Percentiles rank a stretch among this genome's conserved stretches.
Evolutionary conservation across 495 filamentous ascomycete genomes (phyloP).

Genomic region (Clohesyomyces aquaticus): DNA sequence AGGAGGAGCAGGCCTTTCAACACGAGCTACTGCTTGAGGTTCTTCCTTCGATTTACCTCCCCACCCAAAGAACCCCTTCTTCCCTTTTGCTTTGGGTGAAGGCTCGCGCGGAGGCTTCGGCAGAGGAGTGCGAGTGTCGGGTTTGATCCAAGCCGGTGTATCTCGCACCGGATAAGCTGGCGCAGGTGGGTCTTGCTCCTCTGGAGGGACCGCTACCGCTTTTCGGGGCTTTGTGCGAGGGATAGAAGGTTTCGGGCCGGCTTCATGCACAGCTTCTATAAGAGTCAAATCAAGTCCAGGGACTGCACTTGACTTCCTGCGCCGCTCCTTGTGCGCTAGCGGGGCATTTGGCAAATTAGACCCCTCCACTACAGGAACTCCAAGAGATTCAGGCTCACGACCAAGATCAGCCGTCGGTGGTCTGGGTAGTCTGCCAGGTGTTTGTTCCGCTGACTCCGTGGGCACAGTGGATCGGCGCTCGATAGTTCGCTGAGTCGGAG

Average conservation of each 20-base stretch:
- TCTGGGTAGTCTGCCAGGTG: conserved; percentile 8
- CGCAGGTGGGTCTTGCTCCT: conserved; percentile 19
- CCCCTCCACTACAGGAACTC: not conserved
- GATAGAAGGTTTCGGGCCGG: not conserved
- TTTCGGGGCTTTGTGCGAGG: conserved; percentile 5
- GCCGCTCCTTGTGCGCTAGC: too few species aligned
- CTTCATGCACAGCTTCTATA: too few species aligned
- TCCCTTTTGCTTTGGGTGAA: conserved; percentile 3
- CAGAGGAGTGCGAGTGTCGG: conserved; percentile 9
- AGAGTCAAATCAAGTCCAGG: too few species aligned
- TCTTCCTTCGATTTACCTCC: conserved; percentile 17
- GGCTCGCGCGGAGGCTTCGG: conserved; percentile 14
- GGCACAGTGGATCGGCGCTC: conserved; percentile 7
- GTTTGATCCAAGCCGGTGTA: conserved; percentile 21
- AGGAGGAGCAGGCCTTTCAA: not conserved
- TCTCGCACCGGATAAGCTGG: conserved; percentile 22
- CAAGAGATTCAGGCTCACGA: conserved; percentile 21
- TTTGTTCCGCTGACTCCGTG: conserved; percentile 9
- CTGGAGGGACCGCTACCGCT: conserved; percentile 3
- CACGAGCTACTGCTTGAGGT: not conserved
- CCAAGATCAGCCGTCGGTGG: conserved; percentile 12
- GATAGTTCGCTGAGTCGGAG: not conserved
- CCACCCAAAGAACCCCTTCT: conserved; percentile 12
- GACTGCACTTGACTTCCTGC: conserved; percentile 15
- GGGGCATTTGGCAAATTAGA: too few species aligned